A percentile compares a stretch with the other conserved stretches of the same genome.
phyloP scores from a whole-genome alignment of 805 yeast species.

The Wickerhamiella sergipiensis region DNA sequence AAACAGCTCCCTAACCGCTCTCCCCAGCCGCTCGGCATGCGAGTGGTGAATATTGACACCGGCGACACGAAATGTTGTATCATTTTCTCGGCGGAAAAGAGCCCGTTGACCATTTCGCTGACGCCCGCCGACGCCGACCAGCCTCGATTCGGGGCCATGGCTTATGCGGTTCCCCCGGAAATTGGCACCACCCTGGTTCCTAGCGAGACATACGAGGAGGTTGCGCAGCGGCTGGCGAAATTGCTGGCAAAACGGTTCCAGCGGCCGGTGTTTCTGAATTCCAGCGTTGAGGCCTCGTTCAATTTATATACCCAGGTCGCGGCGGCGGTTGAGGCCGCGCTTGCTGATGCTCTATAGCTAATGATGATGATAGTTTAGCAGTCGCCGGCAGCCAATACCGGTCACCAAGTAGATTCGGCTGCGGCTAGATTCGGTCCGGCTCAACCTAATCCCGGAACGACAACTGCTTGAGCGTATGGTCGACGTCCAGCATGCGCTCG shows the following conservation, averaged over 20 bases:
- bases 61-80: background rate
- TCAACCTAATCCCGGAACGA: background rate
- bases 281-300: slow-evolving; percentile 6
- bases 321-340: background rate
- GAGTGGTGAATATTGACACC: background rate
- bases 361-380: background rate
- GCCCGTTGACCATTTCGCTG: slow-evolving; percentile 13
- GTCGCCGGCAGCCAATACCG: too few species aligned
- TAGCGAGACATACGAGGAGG: slow-evolving; percentile 9
- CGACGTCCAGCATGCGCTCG: slow-evolving; percentile 1
- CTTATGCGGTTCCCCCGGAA: slow-evolving; percentile 14
- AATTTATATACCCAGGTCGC: background rate
- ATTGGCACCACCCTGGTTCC: slow-evolving; percentile 9
- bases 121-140: background rate
- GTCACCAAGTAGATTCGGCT: too few species aligned
- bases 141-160: slow-evolving; percentile 15
- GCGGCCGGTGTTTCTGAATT: slow-evolving; percentile 16
- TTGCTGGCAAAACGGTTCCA: slow-evolving; percentile 9
- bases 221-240: slow-evolving; percentile 11
- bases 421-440: too few species aligned
- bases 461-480: background rate
- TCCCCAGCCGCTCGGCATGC: background rate
- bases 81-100: background rate
- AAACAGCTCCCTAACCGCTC: too few species aligned
- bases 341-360: background rate